These are phyloP conservation scores for Paecilomyces fulvus DNA, from an alignment of 2,329 filamentous ascomycete species.

Conservation along the genomic window DNA sequence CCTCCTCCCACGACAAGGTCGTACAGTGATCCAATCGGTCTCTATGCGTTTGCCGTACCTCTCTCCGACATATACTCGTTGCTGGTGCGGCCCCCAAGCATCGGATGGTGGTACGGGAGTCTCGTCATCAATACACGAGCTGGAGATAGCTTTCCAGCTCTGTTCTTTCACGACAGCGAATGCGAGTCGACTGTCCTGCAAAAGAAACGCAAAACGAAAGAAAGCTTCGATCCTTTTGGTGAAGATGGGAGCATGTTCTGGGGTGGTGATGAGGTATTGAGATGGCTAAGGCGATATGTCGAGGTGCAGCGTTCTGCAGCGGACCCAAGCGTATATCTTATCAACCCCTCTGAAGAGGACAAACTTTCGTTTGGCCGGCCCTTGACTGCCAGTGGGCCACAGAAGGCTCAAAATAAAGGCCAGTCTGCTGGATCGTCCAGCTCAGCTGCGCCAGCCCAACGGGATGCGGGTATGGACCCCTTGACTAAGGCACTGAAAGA, in stretches of 20 bases:
- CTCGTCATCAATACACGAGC: constrained; percentile 84
- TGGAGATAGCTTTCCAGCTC: constrained; percentile 85
- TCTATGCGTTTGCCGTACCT: constrained; percentile 86
- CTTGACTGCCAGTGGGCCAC: constrained; percentile 36
- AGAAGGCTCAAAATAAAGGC: constrained; percentile 29
- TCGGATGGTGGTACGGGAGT: constrained; percentile 98
- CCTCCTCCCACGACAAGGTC: constrained; percentile 78
- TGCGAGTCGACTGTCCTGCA: constrained; percentile 93
- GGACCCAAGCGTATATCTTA: constrained; percentile 82
- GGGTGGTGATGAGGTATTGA: constrained; percentile 90
- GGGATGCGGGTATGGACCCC: constrained; percentile 78
- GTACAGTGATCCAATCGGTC: constrained; percentile 61
- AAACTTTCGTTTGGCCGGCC: constrained; percentile 62
- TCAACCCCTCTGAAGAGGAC: constrained; percentile 82
- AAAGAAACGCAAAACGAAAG: constrained; percentile 73
- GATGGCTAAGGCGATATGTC: constrained; percentile 82
- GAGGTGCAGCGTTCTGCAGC: constrained; percentile 73
- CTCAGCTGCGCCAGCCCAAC: constrained; percentile 24
- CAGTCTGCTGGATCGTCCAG: constrained; percentile 31
- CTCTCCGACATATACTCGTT: constrained; percentile 86
- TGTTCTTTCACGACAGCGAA: constrained; percentile 97
- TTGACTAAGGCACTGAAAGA: constrained; percentile 91
- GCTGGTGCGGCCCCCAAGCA: constrained; percentile 78
- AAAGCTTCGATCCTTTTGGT: constrained; percentile 85
- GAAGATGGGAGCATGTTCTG: constrained; percentile 78